Conservation (phyloP, 2,329 filamentous ascomycete species). For the Trichoderma koningiopsis region DNA sequence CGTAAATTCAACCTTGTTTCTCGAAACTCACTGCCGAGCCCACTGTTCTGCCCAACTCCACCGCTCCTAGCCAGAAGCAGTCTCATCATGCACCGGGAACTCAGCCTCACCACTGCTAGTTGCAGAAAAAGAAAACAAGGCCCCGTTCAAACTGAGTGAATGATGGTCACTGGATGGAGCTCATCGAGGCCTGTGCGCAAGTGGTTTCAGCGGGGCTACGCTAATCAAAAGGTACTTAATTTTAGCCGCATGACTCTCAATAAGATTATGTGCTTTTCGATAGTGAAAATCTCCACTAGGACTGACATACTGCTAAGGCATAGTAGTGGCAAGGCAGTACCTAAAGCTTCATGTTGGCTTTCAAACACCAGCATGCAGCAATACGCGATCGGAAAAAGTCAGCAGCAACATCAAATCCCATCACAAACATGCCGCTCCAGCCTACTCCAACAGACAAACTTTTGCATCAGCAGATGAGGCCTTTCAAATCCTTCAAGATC, state of each 20-base stretch:
- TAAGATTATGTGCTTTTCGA: too few relatives aligned
- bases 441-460: constrained; percentile 5
- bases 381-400: background rate
- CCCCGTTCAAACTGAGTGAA: background rate
- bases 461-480: background rate
- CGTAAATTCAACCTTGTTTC: background rate
- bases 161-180: too few relatives aligned
- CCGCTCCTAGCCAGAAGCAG: constrained; percentile 1
- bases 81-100: background rate
- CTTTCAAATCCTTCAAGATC: background rate
- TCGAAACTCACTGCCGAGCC: constrained; percentile 8
- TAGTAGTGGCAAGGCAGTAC: background rate
- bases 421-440: constrained; percentile 14
- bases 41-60: background rate
- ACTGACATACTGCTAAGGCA: background rate
- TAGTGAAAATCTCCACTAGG: too few relatives aligned
- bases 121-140: background rate
- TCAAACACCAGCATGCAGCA: background rate
- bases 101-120: constrained; percentile 17
- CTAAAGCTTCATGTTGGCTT: background rate
- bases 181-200: too few relatives aligned
- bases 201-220: too few relatives aligned
- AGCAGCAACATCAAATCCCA: background rate
- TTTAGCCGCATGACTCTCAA: fast-evolving
- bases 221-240: too few relatives aligned